phyloP scores from a whole-genome alignment of 768 basidiomycete genomes.

The Ramaria sp. region DNA sequence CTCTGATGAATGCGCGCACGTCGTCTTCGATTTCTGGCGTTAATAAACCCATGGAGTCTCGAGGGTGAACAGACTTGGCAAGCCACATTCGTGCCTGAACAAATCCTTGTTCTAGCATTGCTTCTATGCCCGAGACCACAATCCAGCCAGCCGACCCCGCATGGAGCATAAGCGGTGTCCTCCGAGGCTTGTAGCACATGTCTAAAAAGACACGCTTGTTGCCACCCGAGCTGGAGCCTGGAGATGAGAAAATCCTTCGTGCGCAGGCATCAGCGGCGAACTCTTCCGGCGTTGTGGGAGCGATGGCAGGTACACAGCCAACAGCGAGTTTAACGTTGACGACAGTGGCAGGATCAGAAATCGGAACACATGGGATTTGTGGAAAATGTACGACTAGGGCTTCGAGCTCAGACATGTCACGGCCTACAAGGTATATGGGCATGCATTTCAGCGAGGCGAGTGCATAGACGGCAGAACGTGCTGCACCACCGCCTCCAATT shows the following conservation, averaged over 20 bases:
- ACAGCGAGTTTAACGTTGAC: slow-evolving; percentile 22
- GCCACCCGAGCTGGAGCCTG: slow-evolving; percentile 20
- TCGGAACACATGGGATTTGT: slow-evolving; percentile 24
- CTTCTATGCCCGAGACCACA: slow-evolving; percentile 23
- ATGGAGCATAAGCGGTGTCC: slow-evolving; percentile 29
- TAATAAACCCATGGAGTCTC: not conserved
- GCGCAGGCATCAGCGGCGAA: slow-evolving; percentile 26
- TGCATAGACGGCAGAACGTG: slow-evolving; percentile 36
- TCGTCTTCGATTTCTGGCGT: not conserved
- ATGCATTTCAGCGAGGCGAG: slow-evolving; percentile 27
- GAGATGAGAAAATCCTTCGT: slow-evolving; percentile 17
- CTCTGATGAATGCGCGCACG: not conserved
- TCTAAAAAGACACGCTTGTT: slow-evolving; percentile 32
- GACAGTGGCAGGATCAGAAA: slow-evolving; percentile 28
- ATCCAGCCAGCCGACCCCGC: slow-evolving; percentile 22
- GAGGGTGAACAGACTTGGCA: not conserved
- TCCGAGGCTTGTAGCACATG: slow-evolving; percentile 33
- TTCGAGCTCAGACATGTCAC: slow-evolving; percentile 14
- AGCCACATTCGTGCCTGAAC: slow-evolving; percentile 22
- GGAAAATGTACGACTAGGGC: slow-evolving; percentile 18
- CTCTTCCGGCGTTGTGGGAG: slow-evolving; percentile 30
- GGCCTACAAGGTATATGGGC: slow-evolving; percentile 35
- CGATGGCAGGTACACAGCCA: slow-evolving; percentile 9
- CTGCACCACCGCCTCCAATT: slow-evolving; percentile 39
- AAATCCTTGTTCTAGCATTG: slow-evolving; percentile 28